Percentiles rank a stretch among this genome's conserved stretches.
These are phyloP conservation scores for Clarireedia paspali DNA, from an alignment of 2,329 filamentous ascomycete species.

Conservation along the genomic window DNA sequence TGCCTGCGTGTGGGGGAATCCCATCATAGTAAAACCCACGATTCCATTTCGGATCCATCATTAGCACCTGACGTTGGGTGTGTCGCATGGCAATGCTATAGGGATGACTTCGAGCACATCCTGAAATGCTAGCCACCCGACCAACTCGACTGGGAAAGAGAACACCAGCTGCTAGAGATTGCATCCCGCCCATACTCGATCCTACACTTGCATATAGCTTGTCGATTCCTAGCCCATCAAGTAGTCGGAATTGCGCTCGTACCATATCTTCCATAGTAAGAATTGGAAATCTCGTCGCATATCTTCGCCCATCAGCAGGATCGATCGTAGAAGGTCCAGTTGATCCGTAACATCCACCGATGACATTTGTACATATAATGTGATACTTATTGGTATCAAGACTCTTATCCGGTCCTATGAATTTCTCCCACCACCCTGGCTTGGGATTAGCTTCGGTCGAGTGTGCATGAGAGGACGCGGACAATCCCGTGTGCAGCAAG, in stretches of 20 bases:
- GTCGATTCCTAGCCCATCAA: slow-evolving; percentile 69
- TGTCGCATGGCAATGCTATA: slow-evolving; percentile 99
- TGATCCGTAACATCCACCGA: slow-evolving; percentile 92
- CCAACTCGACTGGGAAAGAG: slow-evolving; percentile 77
- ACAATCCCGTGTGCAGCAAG: slow-evolving; percentile 85
- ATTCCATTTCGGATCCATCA: slow-evolving; percentile 98
- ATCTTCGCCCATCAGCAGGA: slow-evolving; percentile 77
- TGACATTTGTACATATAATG: slow-evolving; percentile 91
- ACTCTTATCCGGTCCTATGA: slow-evolving; percentile 80
- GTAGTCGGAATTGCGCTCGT: slow-evolving; percentile 81
- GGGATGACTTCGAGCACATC: slow-evolving; percentile 88
- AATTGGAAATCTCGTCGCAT: slow-evolving; percentile 92
- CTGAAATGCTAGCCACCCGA: slow-evolving; percentile 81
- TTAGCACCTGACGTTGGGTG: slow-evolving; percentile 92
- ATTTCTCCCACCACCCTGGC: slow-evolving; percentile 98
- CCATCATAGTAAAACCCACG: slow-evolving; percentile 86
- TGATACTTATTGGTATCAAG: slow-evolving; percentile 89
- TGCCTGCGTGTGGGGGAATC: slow-evolving; percentile 87
- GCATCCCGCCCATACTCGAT: slow-evolving; percentile 98
- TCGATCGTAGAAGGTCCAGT: slow-evolving; percentile 83
- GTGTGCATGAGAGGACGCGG: slow-evolving; percentile 93
- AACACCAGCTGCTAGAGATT: slow-evolving; percentile 79
- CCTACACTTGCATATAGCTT: slow-evolving; percentile 88
- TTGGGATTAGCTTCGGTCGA: slow-evolving; percentile 82
- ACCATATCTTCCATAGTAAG: slow-evolving; percentile 98